phyloP scores from a whole-genome alignment of 768 basidiomycete genomes.

The Lactifluus hygrophoroides region DNA sequence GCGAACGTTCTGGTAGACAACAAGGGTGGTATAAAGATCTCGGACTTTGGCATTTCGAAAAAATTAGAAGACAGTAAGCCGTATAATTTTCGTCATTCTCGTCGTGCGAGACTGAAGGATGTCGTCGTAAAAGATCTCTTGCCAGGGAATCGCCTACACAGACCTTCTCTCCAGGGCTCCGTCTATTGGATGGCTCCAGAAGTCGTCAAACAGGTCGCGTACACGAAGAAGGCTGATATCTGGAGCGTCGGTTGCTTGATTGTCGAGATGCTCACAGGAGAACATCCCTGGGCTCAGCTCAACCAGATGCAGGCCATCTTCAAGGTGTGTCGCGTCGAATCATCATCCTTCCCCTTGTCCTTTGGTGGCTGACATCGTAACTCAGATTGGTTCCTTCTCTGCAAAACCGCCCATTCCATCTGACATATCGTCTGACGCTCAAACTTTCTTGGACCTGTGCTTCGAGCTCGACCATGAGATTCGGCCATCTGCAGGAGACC shows the following conservation, averaged over 20 bases:
- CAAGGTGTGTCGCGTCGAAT: conserved; percentile 46
- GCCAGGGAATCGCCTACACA: conserved; percentile 63
- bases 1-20: conserved; percentile 98
- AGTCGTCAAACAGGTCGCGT: conserved; percentile 91
- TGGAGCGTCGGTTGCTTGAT: conserved; percentile 95
- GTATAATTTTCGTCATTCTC: not conserved
- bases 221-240: conserved; percentile 89
- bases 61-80: conserved; percentile 91
- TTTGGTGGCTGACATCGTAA: conserved; percentile 1
- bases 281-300: conserved; percentile 91
- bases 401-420: conserved; percentile 82
- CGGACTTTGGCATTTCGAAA: conserved; percentile 95
- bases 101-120: not conserved
- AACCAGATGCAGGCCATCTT: conserved; percentile 99
- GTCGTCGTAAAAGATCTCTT: conserved; percentile 29
- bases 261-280: conserved; percentile 94
- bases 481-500: conserved; percentile 69
- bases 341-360: not conserved
- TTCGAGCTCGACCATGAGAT: conserved; percentile 79
- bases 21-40: conserved; percentile 95
- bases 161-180: conserved; percentile 92
- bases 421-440: conserved; percentile 85
- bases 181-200: conserved; percentile 99
- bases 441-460: conserved; percentile 76
- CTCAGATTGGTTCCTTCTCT: conserved; percentile 81